These are phyloP conservation scores for Calonectria naviculata DNA, from an alignment of 2,329 filamentous ascomycete species.

Conservation along the genomic window DNA sequence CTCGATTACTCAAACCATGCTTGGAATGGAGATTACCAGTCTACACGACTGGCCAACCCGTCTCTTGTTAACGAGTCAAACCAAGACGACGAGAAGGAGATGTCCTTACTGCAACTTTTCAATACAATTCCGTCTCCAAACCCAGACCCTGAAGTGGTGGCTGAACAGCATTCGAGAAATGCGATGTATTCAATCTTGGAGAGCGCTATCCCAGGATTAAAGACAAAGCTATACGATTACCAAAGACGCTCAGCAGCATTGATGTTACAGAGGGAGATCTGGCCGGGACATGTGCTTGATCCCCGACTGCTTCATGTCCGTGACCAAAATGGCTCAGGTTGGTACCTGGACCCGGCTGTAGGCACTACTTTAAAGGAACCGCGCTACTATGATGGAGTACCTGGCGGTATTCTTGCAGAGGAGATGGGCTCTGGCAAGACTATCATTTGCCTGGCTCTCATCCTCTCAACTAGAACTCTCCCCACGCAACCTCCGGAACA, in stretches of 20 bases:
- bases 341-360: constrained; percentile 77
- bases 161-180: constrained; percentile 61
- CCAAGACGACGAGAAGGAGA: constrained; percentile 42
- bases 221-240: constrained; percentile 78
- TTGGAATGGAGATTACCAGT: constrained; percentile 62
- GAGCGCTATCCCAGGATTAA: constrained; percentile 66
- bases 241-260: constrained; percentile 82
- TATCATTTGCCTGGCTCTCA: constrained; percentile 81
- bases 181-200: constrained; percentile 67
- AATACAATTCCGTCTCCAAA: constrained; percentile 77
- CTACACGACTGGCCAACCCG: constrained; percentile 18
- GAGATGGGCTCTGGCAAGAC: constrained; percentile 91
- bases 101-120: constrained; percentile 76
- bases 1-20: constrained; percentile 66
- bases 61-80: neutral
- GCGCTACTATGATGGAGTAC: constrained; percentile 76
- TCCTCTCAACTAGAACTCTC: constrained; percentile 80
- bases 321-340: constrained; percentile 71
- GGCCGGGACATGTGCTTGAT: constrained; percentile 74
- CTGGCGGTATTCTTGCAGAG: constrained; percentile 83
- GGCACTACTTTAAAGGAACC: constrained; percentile 73
- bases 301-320: constrained; percentile 72
- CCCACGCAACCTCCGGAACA: constrained; percentile 73
- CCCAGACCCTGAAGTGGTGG: constrained; percentile 62
- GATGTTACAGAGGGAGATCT: constrained; percentile 85